Evolutionary conservation across 1,284 basidiomycete species (phyloP), one percentile per base, ranked within the genome.

Genomic region (Phlebopus sp.): DNA sequence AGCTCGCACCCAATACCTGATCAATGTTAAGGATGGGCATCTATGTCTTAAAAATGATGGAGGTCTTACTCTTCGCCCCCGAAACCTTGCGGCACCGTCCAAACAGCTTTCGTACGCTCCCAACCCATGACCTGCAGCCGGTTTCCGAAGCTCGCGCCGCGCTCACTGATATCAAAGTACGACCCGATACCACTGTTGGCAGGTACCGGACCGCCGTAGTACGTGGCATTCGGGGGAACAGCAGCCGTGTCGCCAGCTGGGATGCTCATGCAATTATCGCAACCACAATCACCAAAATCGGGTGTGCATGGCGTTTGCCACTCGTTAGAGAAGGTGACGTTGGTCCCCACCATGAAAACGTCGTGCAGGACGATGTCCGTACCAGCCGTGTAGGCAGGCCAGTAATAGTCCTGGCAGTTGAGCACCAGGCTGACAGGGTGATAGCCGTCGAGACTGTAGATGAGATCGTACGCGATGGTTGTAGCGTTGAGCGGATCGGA

Each of bases 351-450:
- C 63, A 78, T 79, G 55, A 79, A 81, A 13, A 67, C 67, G 46
- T 81, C 79, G 52, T 78, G 75, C 71, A 80, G 69, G 44, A 81
- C 64, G 38, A 90, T 74, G 53, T 89, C 84, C 10, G 81, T 69
- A 1, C 84, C 86, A 1, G 69, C 61, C 0, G 76, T 69, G 54
- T 85, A 85, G 19, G 71, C 73, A 35, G 71, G 69, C 69, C 82
- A 89, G 55, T 75, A 74, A 60, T 81, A 89, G 63, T 89, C 73
- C 57, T 85, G 64, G 69, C 87, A 89, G 58, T 90, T 89, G 30
- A 89, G 72, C 5, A 86, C 84, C 1, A 89, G 71, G 1, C 84
- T 86, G 30, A 88, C 79, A 0, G 86, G 86, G 56, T 88, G 86
- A 57, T 89, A 90, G 2, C 79, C 79, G 40, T 90, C 86, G 10